A percentile compares a stretch with the other conserved stretches of the same genome.
Evolutionary conservation across 2,329 filamentous ascomycete genomes (phyloP).

Genomic region (Pseudopithomyces maydicus): DNA sequence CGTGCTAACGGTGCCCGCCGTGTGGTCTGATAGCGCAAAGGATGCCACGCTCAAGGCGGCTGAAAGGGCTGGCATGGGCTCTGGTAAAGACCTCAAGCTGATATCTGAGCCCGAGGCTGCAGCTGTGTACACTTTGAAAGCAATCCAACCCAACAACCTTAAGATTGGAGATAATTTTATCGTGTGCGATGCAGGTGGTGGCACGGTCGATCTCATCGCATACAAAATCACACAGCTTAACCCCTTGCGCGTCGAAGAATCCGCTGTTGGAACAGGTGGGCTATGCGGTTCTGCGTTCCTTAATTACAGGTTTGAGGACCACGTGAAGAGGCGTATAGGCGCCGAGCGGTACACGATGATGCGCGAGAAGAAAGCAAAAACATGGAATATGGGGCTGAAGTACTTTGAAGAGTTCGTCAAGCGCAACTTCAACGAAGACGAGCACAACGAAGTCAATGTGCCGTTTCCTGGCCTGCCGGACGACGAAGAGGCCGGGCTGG

Average conservation of each 20-base stretch:
- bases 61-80: conserved; percentile 78
- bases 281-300: conserved; percentile 79
- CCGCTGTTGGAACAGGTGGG: conserved; percentile 77
- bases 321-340: conserved; percentile 71
- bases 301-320: conserved; percentile 81
- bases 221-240: conserved; percentile 78
- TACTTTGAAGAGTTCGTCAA: conserved; percentile 89
- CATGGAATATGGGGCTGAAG: conserved; percentile 72
- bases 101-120: conserved; percentile 81
- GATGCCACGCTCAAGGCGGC: conserved; percentile 80
- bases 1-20: conserved; percentile 75
- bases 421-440: conserved; percentile 80
- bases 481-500: conserved; percentile 74
- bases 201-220: conserved; percentile 76
- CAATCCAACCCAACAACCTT: conserved; percentile 76
- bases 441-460: conserved; percentile 76
- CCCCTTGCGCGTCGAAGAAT: conserved; percentile 76
- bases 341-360: conserved; percentile 72
- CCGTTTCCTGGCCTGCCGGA: conserved; percentile 78
- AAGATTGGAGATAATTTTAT: conserved; percentile 68
- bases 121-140: conserved; percentile 79
- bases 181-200: conserved; percentile 63
- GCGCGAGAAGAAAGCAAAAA: conserved; percentile 77
- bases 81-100: conserved; percentile 71
- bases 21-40: conserved; percentile 87